phyloP scores from a whole-genome alignment of 805 yeast species.

The Saturnispora zaruensis region DNA sequence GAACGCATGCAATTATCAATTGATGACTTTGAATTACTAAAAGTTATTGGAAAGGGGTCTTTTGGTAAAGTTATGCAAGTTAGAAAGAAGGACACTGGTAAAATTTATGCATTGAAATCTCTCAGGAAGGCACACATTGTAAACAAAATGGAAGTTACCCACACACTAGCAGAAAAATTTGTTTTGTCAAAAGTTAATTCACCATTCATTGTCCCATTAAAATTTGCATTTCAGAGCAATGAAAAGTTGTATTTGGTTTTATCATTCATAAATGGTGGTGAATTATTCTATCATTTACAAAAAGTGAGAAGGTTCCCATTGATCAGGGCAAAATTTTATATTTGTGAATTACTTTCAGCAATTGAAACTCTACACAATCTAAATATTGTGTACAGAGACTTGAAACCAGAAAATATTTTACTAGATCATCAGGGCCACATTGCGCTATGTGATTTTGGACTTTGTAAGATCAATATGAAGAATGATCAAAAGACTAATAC shows the following conservation, averaged over 20 bases:
- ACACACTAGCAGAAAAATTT: constrained; percentile 92
- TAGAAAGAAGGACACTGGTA: constrained; percentile 87
- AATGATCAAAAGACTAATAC: constrained; percentile 79
- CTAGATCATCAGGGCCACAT: constrained; percentile 96
- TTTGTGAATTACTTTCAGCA: constrained; percentile 90
- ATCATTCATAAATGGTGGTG: constrained; percentile 96
- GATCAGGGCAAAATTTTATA: constrained; percentile 85
- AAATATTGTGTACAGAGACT: constrained; percentile 89
- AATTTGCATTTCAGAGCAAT: constrained; percentile 95
- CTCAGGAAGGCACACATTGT: constrained; percentile 91
- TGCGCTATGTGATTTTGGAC: constrained; percentile 94
- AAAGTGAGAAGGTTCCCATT: constrained; percentile 81
- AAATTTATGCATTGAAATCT: constrained; percentile 90
- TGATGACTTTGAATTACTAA: constrained; percentile 86
- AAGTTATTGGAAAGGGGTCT: constrained; percentile 96
- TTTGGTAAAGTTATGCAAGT: constrained; percentile 99
- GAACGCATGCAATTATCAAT: constrained; percentile 53
- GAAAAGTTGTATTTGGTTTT: constrained; percentile 86
- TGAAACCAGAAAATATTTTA: constrained; percentile 92
- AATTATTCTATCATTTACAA: constrained; percentile 88
- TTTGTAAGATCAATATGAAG: constrained; percentile 92
- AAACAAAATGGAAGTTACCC: constrained; percentile 89
- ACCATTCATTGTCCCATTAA: constrained; percentile 93
- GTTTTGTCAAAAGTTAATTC: constrained; percentile 87
- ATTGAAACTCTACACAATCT: constrained; percentile 84